Evolutionary conservation across 2,329 filamentous ascomycete genomes (phyloP), one percentile per base, ranked within the genome.

Genomic region (Dendryphion nanum): DNA sequence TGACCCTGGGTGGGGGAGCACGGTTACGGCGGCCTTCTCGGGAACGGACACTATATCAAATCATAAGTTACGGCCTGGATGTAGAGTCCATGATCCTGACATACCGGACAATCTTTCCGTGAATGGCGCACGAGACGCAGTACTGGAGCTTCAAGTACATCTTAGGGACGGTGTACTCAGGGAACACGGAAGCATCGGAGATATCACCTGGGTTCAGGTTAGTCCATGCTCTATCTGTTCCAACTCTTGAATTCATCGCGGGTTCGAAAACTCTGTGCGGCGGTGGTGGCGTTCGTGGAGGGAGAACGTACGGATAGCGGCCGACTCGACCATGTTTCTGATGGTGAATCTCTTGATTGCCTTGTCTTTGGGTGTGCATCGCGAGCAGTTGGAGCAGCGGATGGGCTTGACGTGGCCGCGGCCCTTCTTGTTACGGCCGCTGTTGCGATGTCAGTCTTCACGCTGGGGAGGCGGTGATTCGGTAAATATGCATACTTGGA

Each of bases 131-230:
- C 76, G 91, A 97, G 71, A 98, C 93, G 76, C 93, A 98, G 89
- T 98, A 98, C 82, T 98, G 93, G 74, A 98, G 86, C 86, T 98
- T 98, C 78, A 98, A 82, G 88, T 98, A 98, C 94, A 98, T 98
- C 88, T 98, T 98, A 78, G 93, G 93, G 69, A 98, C 91, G 64
- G 89, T 90, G 83, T 98, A 98, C 81, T 98, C 93, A 68, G 86
- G 75, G 79, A 97, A 98, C 76, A 98, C 93, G 69, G 93, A 97
- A 69, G 94, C 93, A 74, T 98, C 93, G 60, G 90, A 96, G 79
- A 98, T 98, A 89, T 98, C 93, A 89, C 93, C 93, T 97, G 68
- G 41, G 23, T 26, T 26, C 23, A 26, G 23, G n/a, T 26, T 10
- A 10, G 3, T 26, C 23, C 23, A n/a, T n/a, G 35, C 33, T 33